A percentile compares a stretch with the other conserved stretches of the same genome.
Evolutionary conservation across 805 yeast genomes (phyloP).

Genomic region (Kazachstania psychrophila): DNA sequence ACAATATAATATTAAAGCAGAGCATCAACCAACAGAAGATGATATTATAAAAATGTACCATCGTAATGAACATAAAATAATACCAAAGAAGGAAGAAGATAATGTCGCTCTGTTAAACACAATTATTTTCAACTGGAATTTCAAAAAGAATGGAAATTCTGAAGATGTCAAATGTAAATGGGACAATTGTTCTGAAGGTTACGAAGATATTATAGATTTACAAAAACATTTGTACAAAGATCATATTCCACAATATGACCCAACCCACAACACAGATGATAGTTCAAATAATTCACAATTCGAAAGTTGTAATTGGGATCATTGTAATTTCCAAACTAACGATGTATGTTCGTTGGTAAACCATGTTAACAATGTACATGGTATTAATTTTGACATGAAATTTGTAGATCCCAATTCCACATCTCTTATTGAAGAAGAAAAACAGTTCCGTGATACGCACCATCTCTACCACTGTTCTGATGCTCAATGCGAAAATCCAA

Average conservation of each 20-base stretch:
- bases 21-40: background rate
- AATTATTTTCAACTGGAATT: slow-evolving; percentile 39
- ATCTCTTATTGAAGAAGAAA: background rate
- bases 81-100: background rate
- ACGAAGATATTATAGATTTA: slow-evolving; percentile 33
- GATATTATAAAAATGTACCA: background rate
- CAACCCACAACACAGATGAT: background rate
- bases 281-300: background rate
- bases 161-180: slow-evolving; percentile 47
- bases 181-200: slow-evolving; percentile 44
- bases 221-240: slow-evolving; percentile 46
- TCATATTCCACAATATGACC: slow-evolving; percentile 32
- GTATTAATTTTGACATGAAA: slow-evolving; percentile 28
- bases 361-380: slow-evolving; percentile 48
- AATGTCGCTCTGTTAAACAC: slow-evolving; percentile 8
- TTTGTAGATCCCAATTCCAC: slow-evolving; percentile 12
- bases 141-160: slow-evolving; percentile 15
- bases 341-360: slow-evolving; percentile 46
- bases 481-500: too few species aligned
- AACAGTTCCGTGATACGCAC: background rate
- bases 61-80: background rate
- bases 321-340: slow-evolving; percentile 51
- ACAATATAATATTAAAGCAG: background rate
- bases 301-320: slow-evolving; percentile 59
- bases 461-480: slow-evolving; percentile 4